Conservation (phyloP, 192 early-diverging fungal species). For the Backusella morwellensis region DNA sequence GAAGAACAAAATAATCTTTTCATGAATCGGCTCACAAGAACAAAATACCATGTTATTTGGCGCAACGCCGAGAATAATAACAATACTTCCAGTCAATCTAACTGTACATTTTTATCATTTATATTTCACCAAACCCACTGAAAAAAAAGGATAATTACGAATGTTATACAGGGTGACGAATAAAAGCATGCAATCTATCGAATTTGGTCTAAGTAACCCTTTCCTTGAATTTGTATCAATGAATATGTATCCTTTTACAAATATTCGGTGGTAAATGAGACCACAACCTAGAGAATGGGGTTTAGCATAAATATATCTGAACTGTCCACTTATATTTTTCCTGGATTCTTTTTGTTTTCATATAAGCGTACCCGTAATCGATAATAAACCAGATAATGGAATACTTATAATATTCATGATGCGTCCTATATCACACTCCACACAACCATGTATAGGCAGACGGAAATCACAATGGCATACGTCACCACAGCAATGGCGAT, state of each 20-base stretch:
- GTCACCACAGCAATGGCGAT: neutral
- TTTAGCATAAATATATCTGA: too few species aligned
- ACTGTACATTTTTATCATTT: neutral
- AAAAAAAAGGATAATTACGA: neutral
- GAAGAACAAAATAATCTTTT: too few species aligned
- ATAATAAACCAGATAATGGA: conserved; percentile 9
- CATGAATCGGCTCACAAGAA: conserved; percentile 4
- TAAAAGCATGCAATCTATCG: neutral
- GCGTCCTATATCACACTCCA: neutral
- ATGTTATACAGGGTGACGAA: neutral
- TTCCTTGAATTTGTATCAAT: neutral
- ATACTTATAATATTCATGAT: conserved; percentile 17
- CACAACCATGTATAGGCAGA: conserved; percentile 12
- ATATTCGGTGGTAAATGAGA: conserved; percentile 1
- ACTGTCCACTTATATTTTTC: too few species aligned
- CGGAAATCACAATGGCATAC: conserved; percentile 22
- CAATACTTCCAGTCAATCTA: conserved; percentile 14
- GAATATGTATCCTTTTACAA: neutral
- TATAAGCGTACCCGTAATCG: conserved; percentile 10
- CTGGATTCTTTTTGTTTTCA: neutral
- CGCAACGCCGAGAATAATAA: conserved; percentile 16
- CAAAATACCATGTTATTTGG: conserved; percentile 15
- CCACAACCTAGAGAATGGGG: neutral
- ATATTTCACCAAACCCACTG: neutral
- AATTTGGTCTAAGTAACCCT: neutral